These are phyloP conservation scores for Lipomyces spencermartinsiae DNA, from an alignment of 805 yeast genomes.

Conservation along the genomic window DNA sequence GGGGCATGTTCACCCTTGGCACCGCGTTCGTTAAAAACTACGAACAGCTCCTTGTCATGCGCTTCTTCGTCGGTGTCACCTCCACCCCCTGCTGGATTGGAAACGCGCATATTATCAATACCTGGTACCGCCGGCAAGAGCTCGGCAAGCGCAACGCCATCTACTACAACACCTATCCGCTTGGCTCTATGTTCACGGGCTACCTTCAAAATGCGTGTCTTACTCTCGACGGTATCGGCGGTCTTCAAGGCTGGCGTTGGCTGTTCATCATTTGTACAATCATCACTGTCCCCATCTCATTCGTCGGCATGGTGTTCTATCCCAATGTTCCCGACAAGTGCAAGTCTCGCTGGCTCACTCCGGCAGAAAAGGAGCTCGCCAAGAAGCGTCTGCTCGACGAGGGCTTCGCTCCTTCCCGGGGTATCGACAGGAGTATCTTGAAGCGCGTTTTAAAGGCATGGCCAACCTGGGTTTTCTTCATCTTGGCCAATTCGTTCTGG, in stretches of 20 bases:
- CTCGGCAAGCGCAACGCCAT: conserved; percentile 54
- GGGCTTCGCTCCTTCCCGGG: conserved; percentile 27
- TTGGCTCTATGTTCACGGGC: conserved; percentile 56
- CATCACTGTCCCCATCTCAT: conserved; percentile 45
- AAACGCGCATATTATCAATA: conserved; percentile 50
- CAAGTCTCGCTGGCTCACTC: conserved; percentile 38
- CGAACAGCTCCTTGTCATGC: conserved; percentile 58
- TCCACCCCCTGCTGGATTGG: conserved; percentile 74
- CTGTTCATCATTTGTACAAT: conserved; percentile 61
- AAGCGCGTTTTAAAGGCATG: conserved; percentile 21
- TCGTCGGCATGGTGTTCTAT: conserved; percentile 50
- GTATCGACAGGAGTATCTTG: conserved; percentile 9
- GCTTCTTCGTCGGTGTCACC: conserved; percentile 72
- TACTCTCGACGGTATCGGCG: conserved; percentile 52
- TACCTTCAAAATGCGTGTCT: conserved; percentile 60
- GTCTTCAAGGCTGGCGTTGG: conserved; percentile 72
- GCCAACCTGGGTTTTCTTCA: conserved; percentile 32
- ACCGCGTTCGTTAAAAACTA: conserved; percentile 56
- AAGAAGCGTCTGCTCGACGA: conserved; percentile 33
- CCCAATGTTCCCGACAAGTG: conserved; percentile 55
- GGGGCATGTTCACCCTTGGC: conserved; percentile 71
- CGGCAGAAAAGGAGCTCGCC: conserved; percentile 39
- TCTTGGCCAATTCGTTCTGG: conserved; percentile 34
- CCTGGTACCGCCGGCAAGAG: conserved; percentile 63
- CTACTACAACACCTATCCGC: conserved; percentile 50